Conservation (phyloP, 2,329 filamentous ascomycete genomes). For the Ophiocordyceps sinensis region DNA sequence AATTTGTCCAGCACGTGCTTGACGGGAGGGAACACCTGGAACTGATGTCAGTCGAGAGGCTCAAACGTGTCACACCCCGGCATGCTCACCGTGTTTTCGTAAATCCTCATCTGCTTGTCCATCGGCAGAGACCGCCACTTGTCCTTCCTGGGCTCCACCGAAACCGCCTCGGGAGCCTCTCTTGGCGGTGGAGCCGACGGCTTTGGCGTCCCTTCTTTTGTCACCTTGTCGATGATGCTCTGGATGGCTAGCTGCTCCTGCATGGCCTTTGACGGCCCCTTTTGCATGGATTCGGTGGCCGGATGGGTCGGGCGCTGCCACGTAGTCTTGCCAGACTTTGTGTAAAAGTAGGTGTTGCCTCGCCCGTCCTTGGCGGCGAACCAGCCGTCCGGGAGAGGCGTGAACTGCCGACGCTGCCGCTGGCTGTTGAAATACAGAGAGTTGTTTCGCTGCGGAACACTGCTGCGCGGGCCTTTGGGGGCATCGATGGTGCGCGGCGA, state of each 20-base stretch:
- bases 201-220: conserved; percentile 45
- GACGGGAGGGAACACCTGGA: conserved; percentile 70
- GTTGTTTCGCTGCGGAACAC: conserved; percentile 35
- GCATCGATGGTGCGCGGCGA: conserved; percentile 33
- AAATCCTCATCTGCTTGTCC: conserved; percentile 90
- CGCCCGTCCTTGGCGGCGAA: conserved; percentile 57
- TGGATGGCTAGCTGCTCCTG: conserved; percentile 62
- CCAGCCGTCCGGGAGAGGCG: conserved; percentile 70
- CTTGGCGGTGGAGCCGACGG: conserved; percentile 48
- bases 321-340: conserved; percentile 58
- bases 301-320: conserved; percentile 68
- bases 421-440: conserved; percentile 34
- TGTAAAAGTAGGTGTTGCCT: conserved; percentile 77
- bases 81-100: conserved; percentile 71
- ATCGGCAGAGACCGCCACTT: conserved; percentile 55
- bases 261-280: conserved; percentile 47
- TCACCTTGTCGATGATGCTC: conserved; percentile 74
- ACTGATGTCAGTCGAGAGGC: neutral
- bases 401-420: conserved; percentile 40
- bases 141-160: conserved; percentile 47
- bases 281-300: conserved; percentile 47
- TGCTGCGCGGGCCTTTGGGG: conserved; percentile 47
- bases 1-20: conserved; percentile 81
- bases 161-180: conserved; percentile 38
- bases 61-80: too few species aligned